These are phyloP conservation scores for Pueraria montana DNA, from an alignment of 306 rosid genomes.

Conservation along the genomic window DNA sequence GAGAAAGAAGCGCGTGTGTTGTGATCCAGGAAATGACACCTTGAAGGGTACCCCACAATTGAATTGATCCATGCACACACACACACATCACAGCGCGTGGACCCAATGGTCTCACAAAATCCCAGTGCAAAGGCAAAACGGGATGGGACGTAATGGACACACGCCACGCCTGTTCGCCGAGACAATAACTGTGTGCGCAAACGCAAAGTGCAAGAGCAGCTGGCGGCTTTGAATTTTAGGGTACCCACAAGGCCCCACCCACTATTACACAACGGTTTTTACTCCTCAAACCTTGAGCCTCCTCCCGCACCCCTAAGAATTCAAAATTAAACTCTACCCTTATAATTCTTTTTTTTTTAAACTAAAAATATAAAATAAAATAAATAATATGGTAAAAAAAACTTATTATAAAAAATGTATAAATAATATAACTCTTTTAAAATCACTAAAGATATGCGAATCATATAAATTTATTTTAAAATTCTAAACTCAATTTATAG, in stretches of 20 bases:
- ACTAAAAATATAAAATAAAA: no score
- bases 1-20: neutral
- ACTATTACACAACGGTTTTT: neutral
- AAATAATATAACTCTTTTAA: no score
- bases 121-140: neutral
- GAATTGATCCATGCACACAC: neutral
- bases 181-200: neutral
- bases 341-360: no score
- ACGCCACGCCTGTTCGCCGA: neutral
- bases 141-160: conserved; percentile 13
- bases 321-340: neutral
- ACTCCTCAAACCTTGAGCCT: neutral
- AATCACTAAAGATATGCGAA: no score
- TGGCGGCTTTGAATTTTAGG: conserved; percentile 43
- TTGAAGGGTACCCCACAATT: neutral
- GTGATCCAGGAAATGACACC: neutral
- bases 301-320: neutral
- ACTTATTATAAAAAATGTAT: no score
- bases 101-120: neutral
- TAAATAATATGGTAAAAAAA: no score
- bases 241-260: neutral
- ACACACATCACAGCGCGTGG: conserved; percentile 14
- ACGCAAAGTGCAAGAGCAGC: neutral
- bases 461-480: no score
- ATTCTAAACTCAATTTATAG: no score